Conservation (phyloP, 306 rosid genomes). For the Herpetospermum pedunculosum region DNA sequence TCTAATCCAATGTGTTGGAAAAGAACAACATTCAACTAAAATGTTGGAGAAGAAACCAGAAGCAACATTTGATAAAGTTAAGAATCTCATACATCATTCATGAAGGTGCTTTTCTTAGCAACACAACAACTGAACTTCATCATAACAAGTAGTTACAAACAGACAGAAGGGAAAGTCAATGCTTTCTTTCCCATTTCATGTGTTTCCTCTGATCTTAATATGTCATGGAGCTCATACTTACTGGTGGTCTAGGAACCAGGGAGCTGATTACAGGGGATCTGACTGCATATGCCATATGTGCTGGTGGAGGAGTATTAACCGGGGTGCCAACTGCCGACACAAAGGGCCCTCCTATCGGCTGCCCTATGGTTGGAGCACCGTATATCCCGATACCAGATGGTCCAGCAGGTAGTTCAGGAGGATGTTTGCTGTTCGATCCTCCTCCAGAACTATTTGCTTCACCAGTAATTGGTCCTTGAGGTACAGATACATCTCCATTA, state of each 20-base stretch:
- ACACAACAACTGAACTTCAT: not conserved
- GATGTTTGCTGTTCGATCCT: constrained; percentile 36
- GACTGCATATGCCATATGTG: constrained; percentile 64
- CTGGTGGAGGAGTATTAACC: constrained; percentile 42
- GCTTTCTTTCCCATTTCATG: not conserved
- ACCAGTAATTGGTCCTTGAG: constrained; percentile 83
- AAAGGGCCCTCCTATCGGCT: constrained; percentile 72
- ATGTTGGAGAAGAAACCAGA: not conserved
- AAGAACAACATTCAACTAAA: not conserved
- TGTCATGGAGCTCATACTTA: constrained; percentile 60
- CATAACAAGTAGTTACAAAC: not conserved
- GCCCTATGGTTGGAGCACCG: constrained; percentile 61
- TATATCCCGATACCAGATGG: constrained; percentile 47
- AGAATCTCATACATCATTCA: constrained; percentile 1
- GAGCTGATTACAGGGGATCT: constrained; percentile 51
- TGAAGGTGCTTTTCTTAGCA: not conserved
- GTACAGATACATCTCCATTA: constrained; percentile 52
- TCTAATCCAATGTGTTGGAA: not conserved
- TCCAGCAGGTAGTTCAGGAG: constrained; percentile 32
- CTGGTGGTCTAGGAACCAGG: constrained; percentile 60
- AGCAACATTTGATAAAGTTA: not conserved
- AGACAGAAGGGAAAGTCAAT: not conserved
- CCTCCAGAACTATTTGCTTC: constrained; percentile 47
- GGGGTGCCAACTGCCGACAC: constrained; percentile 84
- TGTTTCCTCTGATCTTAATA: constrained; percentile 19